phyloP scores from a whole-genome alignment of 495 filamentous ascomycete species.

The Bacidia gigantensis region DNA sequence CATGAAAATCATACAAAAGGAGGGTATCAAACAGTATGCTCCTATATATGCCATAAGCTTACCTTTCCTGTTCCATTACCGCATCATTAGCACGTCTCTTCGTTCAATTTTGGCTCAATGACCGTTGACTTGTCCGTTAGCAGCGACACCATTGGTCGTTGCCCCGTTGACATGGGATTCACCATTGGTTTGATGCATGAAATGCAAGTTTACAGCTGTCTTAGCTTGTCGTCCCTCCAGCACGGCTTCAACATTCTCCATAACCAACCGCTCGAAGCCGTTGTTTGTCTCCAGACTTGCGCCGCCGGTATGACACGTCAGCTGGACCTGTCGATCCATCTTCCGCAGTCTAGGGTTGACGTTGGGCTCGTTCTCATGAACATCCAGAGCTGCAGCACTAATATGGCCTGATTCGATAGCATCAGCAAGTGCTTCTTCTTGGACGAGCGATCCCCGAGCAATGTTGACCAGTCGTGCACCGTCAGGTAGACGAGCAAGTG shows the following conservation, averaged over 20 bases:
- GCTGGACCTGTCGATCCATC: conserved; percentile 40
- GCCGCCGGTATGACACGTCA: conserved; percentile 60
- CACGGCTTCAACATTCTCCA: conserved; percentile 57
- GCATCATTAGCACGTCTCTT: background rate
- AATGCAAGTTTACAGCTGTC: conserved; percentile 48
- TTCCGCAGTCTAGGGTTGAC: conserved; percentile 33
- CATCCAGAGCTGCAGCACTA: conserved; percentile 49
- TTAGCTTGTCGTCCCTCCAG: conserved; percentile 38
- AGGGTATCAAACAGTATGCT: background rate
- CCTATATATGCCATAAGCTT: background rate
- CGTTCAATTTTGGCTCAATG: background rate
- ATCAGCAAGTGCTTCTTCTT: conserved; percentile 52
- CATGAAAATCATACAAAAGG: background rate
- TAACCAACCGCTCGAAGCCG: conserved; percentile 58
- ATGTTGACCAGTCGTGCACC: conserved; percentile 58
- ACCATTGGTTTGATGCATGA: no score
- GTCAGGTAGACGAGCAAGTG: conserved; percentile 37
- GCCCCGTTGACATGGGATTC: background rate
- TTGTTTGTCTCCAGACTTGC: conserved; percentile 56
- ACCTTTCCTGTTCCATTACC: background rate
- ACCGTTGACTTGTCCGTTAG: background rate
- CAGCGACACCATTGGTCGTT: background rate
- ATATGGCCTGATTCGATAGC: conserved; percentile 44
- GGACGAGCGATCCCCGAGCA: conserved; percentile 54
- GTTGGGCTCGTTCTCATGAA: conserved; percentile 47